Conservation (phyloP, 73 alveolate genomes). For the Paramecium sexaurelia region DNA sequence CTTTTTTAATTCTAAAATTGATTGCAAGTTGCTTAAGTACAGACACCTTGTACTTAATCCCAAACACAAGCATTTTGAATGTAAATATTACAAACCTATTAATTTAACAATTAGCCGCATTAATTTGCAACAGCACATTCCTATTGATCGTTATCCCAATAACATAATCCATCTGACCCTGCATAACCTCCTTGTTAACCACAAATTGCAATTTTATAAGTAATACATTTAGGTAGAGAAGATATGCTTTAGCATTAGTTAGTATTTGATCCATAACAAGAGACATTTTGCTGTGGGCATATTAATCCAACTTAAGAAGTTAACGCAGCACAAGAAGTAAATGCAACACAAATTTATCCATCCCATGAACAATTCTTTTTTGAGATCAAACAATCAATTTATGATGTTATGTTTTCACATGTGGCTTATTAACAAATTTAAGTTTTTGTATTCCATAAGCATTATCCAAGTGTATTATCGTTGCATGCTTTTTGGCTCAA, state of each 20-base stretch:
- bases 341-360: background rate
- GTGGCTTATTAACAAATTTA: background rate
- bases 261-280: background rate
- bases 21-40: background rate
- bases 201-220: background rate
- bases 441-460: background rate
- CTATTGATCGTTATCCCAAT: background rate
- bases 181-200: background rate
- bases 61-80: slow-evolving; percentile 7
- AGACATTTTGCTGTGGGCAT: background rate
- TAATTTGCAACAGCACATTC: background rate
- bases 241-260: background rate
- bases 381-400: background rate
- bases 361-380: background rate
- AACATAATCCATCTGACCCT: background rate
- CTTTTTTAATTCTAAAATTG: background rate
- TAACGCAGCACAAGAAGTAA: background rate
- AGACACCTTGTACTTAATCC: background rate
- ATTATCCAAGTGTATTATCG: background rate
- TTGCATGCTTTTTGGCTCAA: background rate
- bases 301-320: background rate
- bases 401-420: background rate
- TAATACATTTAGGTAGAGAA: background rate
- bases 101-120: background rate
- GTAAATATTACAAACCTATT: background rate